phyloP scores from a whole-genome alignment of 257 asterid genomes.

The Nicotiana benthamiana region DNA sequence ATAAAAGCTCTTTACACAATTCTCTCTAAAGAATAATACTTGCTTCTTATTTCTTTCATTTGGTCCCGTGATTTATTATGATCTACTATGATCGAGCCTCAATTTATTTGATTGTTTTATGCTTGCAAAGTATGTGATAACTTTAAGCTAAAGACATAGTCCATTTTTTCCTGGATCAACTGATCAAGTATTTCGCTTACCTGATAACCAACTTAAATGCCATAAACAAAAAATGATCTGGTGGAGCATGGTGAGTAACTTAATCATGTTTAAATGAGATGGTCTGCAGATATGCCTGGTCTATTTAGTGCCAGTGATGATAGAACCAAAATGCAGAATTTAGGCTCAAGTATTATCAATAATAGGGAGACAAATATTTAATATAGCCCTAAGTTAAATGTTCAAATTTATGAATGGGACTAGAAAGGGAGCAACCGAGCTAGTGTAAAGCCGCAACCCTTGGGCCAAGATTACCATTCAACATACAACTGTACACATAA shows the following conservation, averaged over 20 bases:
- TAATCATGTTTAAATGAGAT: not conserved
- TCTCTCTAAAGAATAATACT: no score
- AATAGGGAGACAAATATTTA: not conserved
- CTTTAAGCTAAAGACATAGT: no score
- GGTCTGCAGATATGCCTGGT: not conserved
- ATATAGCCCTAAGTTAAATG: not conserved
- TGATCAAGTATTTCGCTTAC: not conserved
- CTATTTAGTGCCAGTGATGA: not conserved
- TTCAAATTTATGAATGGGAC: not conserved
- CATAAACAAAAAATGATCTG: not conserved
- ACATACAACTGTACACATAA: not conserved
- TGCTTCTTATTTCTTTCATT: no score
- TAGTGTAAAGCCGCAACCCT: not conserved
- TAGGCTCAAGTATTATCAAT: not conserved
- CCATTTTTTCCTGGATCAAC: not conserved
- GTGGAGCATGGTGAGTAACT: not conserved
- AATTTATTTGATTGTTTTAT: no score
- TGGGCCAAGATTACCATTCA: not conserved
- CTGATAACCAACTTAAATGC: not conserved
- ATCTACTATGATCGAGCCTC: no score
- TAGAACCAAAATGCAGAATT: not conserved
- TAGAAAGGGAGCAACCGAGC: not conserved
- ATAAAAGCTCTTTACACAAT: no score
- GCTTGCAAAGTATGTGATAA: no score
- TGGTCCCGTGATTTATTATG: no score